Percentiles rank a stretch among this genome's conserved stretches.
These are phyloP conservation scores for Solanum tacnaense DNA, from an alignment of 257 asterid genomes.

Conservation along the genomic window DNA sequence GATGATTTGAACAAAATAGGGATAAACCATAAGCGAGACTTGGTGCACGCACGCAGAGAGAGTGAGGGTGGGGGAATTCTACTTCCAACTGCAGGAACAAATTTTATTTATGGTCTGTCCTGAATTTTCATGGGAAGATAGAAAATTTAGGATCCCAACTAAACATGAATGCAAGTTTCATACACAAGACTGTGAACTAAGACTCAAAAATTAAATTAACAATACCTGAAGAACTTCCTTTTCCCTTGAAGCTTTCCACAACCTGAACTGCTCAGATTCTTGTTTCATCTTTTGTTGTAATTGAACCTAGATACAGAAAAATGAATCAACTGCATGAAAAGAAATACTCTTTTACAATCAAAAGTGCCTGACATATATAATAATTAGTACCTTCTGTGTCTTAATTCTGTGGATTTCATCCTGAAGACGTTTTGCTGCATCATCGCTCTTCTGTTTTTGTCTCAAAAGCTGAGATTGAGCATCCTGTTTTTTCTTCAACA, in stretches of 20 bases:
- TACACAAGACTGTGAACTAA: not conserved
- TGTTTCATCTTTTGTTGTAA: slow-evolving; percentile 96
- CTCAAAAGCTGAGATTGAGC: slow-evolving; percentile 92
- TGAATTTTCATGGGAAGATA: not conserved
- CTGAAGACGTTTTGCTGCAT: slow-evolving; percentile 76
- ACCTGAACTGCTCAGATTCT: slow-evolving; percentile 95
- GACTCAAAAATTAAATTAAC: not conserved
- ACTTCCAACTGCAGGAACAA: not conserved
- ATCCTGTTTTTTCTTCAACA: slow-evolving; percentile 92
- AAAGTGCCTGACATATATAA: slow-evolving; percentile 1
- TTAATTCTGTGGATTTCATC: slow-evolving; percentile 95
- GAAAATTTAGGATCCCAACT: not conserved
- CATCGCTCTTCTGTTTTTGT: slow-evolving; percentile 96
- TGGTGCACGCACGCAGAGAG: not conserved
- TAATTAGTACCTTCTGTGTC: slow-evolving; percentile 60
- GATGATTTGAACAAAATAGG: not conserved
- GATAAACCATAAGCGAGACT: not conserved
- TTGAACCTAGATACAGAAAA: slow-evolving; percentile 55
- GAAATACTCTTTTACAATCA: not conserved
- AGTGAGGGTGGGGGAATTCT: not conserved
- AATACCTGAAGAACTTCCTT: slow-evolving; percentile 96
- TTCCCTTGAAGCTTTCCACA: slow-evolving; percentile 93
- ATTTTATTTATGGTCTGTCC: not conserved
- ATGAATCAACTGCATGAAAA: slow-evolving; percentile 10
- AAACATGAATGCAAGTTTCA: not conserved